Evolutionary conservation across 306 rosid genomes (phyloP).

Genomic region (Vigna trinervia): DNA sequence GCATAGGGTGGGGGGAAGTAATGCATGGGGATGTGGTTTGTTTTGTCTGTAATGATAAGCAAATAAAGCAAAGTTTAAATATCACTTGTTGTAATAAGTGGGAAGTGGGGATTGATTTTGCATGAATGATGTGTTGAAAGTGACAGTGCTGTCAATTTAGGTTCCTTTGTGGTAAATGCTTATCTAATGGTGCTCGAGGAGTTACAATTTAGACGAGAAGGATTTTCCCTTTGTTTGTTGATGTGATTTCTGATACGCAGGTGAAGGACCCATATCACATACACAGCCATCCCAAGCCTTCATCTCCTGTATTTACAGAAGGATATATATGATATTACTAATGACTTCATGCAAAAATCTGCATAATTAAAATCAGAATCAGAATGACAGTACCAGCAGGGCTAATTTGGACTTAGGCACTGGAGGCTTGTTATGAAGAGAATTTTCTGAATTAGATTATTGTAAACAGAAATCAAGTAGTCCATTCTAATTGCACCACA

Average conservation of each 20-base stretch:
- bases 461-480: conserved; percentile 3
- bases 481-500: not conserved
- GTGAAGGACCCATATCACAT: conserved; percentile 45
- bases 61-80: conserved; percentile 37
- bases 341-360: conserved; percentile 13
- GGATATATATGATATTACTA: conserved; percentile 4
- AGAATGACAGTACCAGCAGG: conserved; percentile 2
- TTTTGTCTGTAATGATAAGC: conserved; percentile 42
- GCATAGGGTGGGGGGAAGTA: conserved; percentile 28
- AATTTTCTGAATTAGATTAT: not conserved
- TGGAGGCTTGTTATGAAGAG: not conserved
- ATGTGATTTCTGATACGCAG: conserved; percentile 41
- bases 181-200: conserved; percentile 31
- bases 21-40: conserved; percentile 41
- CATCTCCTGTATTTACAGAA: conserved; percentile 25
- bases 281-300: conserved; percentile 32
- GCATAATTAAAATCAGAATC: conserved; percentile 26
- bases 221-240: conserved; percentile 37
- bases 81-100: conserved; percentile 36
- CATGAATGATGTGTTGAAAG: conserved; percentile 41
- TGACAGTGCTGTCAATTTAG: conserved; percentile 32
- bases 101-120: conserved; percentile 44
- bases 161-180: conserved; percentile 34
- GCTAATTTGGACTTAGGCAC: not conserved
- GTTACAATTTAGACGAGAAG: not conserved